Conservation (phyloP, 192 early-diverging fungal genomes). For the Diversispora eburnea region DNA sequence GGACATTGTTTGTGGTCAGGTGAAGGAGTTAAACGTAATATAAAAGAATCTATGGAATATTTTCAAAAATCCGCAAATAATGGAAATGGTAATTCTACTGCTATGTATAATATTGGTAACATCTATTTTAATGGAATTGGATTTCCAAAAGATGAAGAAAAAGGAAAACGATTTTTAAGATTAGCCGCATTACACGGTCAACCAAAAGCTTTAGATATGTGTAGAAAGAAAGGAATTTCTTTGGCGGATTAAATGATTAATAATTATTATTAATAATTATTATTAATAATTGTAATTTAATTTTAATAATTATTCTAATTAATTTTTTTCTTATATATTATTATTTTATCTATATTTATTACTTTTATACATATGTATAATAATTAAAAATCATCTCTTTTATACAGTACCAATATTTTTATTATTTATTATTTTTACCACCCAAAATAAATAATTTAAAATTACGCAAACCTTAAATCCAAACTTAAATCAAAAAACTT, state of each 20-base stretch:
- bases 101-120: constrained; percentile 26
- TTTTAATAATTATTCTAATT: too few species aligned
- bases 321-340: too few species aligned
- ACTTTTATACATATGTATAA: too few species aligned
- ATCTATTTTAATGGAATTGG: constrained; percentile 24
- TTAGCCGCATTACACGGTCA: constrained; percentile 7
- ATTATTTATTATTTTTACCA: too few species aligned
- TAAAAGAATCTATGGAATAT: constrained; percentile 17
- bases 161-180: constrained; percentile 10
- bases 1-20: constrained; percentile 30
- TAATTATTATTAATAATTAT: too few species aligned
- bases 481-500: too few species aligned
- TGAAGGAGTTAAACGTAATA: constrained; percentile 14
- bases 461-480: too few species aligned
- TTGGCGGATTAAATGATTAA: background rate
- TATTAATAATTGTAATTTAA: too few species aligned
- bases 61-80: constrained; percentile 21
- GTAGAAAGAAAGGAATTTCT: constrained; percentile 1
- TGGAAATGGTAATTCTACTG: constrained; percentile 25
- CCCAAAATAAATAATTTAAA: too few species aligned
- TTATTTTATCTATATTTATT: too few species aligned
- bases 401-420: too few species aligned
- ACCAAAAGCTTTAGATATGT: constrained; percentile 14
- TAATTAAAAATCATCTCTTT: too few species aligned
- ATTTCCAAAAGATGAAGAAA: constrained; percentile 11